Evolutionary conservation across 495 filamentous ascomycete species (phyloP), one percentile per base, ranked within the genome.

Genomic region (Acidiella bohemica): DNA sequence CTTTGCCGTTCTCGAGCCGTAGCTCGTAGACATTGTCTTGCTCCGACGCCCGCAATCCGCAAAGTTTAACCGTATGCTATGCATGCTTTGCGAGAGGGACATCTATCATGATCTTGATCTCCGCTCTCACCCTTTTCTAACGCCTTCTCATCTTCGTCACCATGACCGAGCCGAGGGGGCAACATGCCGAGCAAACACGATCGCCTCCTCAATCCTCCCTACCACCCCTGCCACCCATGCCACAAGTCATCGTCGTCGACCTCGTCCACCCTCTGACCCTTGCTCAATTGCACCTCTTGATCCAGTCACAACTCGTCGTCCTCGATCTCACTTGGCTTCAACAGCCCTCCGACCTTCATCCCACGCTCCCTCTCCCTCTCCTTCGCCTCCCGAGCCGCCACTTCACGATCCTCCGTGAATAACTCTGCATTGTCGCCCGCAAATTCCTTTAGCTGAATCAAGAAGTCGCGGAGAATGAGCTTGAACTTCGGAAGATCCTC

Each of bases 391-490:
- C 78, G 75, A 30, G 80, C 82, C 50, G 83, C 85, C 43, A 76
- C 77, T 59, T 96, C 90, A 47, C 90, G 77, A 56, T 96, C 92
- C 38, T 95, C 86, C 2, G 83, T 80, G 62, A 80, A 99, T n/a
- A 97, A 70, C 50, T 96, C 90, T 5, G 88, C 78, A 54, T 86
- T 90, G 59, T 86, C 90, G 10, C 82, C 47, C 31, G 47, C 47
- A 53, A 95, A 96, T 62, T 99, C 90, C 62, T 93, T 93, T 39
- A 99, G 64, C 20, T 86, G 86, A 51, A 99, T 93, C 40, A 99
- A 63, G 73, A 99, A 99, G 59, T 99, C 90, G 42, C 90, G 83
- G 33, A 96, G 71, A 40, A 86, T 78, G 28, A 92, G 74, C 61
- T 93, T 93, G 75, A 96, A 96, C 53, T 80, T 80, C 54, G 76